Evolutionary conservation across 108 stramenopile species (phyloP).

Genomic region (Nannochloropsis salina): DNA sequence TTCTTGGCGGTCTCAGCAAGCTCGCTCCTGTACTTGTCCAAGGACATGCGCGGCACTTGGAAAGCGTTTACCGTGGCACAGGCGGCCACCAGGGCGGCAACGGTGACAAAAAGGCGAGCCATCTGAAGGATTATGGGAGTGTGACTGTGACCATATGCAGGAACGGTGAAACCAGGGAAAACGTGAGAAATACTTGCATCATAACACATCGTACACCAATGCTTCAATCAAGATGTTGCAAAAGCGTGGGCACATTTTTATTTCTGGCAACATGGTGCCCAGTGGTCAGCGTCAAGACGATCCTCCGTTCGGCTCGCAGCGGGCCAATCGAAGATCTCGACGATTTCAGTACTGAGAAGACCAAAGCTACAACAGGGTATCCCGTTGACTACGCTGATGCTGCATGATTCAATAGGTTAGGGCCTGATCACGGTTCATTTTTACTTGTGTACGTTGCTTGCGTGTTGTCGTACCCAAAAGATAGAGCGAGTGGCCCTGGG

Average conservation of each 20-base stretch:
- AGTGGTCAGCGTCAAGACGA: background rate
- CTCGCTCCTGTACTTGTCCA: slow-evolving; percentile 42
- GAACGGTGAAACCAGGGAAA: background rate
- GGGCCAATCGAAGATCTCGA: background rate
- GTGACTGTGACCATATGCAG: background rate
- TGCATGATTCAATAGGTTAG: no score
- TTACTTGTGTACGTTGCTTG: background rate
- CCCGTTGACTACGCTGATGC: no score
- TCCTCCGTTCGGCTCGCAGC: slow-evolving; percentile 2
- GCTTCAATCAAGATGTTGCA: no score
- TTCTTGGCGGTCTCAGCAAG: slow-evolving; percentile 40
- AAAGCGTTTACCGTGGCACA: slow-evolving; percentile 13
- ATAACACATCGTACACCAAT: no score
- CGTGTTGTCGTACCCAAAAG: background rate
- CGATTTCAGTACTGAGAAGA: background rate
- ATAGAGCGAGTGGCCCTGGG: background rate
- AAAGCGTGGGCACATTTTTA: no score
- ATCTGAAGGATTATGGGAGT: background rate
- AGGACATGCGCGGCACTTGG: slow-evolving; percentile 34
- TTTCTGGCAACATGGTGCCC: no score
- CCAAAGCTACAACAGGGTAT: no score
- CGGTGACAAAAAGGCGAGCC: slow-evolving; percentile 19
- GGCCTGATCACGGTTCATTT: no score
- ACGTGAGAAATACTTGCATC: background rate
- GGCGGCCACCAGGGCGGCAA: slow-evolving; percentile 11